A percentile compares a stretch with the other conserved stretches of the same genome.
Evolutionary conservation across 352 stramenopile species (phyloP).

Genomic region (Saprolegnia parasitica): DNA sequence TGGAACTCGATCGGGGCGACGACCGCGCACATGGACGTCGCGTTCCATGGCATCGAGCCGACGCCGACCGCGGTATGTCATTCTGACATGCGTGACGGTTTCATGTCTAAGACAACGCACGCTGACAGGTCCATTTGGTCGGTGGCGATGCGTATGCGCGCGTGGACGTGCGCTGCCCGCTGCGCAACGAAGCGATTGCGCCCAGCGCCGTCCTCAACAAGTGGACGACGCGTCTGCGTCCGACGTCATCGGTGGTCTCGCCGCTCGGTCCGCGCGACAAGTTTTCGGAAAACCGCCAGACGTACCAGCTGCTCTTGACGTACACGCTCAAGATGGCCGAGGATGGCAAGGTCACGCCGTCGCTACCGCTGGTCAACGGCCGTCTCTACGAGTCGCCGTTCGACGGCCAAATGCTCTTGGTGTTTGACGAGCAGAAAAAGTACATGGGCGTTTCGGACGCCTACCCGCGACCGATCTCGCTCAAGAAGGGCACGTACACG

Average conservation of each 20-base stretch:
- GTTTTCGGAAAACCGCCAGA: slow-evolving; percentile 76
- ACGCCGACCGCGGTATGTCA: slow-evolving; percentile 38
- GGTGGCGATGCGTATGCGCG: slow-evolving; percentile 69
- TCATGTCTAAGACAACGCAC: not conserved
- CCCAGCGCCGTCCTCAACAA: slow-evolving; percentile 75
- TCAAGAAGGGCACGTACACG: slow-evolving; percentile 85
- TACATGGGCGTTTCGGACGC: slow-evolving; percentile 81
- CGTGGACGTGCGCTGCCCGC: slow-evolving; percentile 59
- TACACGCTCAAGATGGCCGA: slow-evolving; percentile 49
- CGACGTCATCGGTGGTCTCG: slow-evolving; percentile 66
- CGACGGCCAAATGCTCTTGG: slow-evolving; percentile 89
- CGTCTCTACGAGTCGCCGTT: slow-evolving; percentile 92
- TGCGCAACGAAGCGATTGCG: slow-evolving; percentile 74
- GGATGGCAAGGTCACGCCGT: slow-evolving; percentile 70
- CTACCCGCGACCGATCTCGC: slow-evolving; percentile 68
- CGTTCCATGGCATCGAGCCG: slow-evolving; percentile 79
- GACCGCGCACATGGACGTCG: slow-evolving; percentile 70
- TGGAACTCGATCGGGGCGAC: slow-evolving; percentile 85
- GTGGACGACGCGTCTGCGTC: slow-evolving; percentile 77
- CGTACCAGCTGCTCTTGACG: slow-evolving; percentile 86
- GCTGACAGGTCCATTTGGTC: slow-evolving; percentile 42
- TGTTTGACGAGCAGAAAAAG: slow-evolving; percentile 93
- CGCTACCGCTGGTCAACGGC: slow-evolving; percentile 71
- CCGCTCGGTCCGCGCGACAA: slow-evolving; percentile 80
- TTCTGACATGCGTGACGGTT: not conserved